These are phyloP conservation scores for Dissophora globulifera DNA, from an alignment of 192 early-diverging fungal species.

Conservation along the genomic window DNA sequence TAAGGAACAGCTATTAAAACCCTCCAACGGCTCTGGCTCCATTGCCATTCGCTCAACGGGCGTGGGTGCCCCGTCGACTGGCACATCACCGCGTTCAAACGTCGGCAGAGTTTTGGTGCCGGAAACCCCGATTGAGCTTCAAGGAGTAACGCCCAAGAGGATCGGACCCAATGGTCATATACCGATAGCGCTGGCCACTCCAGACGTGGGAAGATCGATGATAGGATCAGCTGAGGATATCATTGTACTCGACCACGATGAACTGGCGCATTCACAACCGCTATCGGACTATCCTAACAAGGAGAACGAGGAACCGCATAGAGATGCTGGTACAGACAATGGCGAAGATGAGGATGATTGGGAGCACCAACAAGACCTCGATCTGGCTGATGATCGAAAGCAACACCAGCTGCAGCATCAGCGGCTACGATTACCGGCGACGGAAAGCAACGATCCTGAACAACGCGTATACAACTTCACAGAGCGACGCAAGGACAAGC, in stretches of 20 bases:
- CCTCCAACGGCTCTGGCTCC: too few species aligned
- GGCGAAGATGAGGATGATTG: neutral
- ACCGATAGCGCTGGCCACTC: too few species aligned
- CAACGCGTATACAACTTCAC: slow-evolving; percentile 37
- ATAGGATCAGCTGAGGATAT: neutral
- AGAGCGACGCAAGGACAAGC: slow-evolving; percentile 36
- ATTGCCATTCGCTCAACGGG: too few species aligned
- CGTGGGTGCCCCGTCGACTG: too few species aligned
- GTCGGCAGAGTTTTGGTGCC: slow-evolving; percentile 11
- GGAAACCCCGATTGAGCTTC: slow-evolving; percentile 22
- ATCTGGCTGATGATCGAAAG: neutral
- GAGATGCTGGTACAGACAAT: neutral
- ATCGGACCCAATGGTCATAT: too few species aligned
- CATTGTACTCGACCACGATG: neutral
- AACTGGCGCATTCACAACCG: neutral
- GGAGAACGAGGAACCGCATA: slow-evolving; percentile 10
- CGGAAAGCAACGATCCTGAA: neutral
- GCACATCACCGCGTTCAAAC: neutral
- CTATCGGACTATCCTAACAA: neutral
- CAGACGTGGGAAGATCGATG: neutral
- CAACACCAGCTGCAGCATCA: neutral
- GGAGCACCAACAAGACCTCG: too few species aligned
- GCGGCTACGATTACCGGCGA: neutral
- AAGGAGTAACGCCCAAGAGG: slow-evolving; percentile 12
- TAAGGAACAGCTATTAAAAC: too few species aligned